Evolutionary conservation across 2,329 filamentous ascomycete genomes (phyloP).

Genomic region (Penicillium sp.): DNA sequence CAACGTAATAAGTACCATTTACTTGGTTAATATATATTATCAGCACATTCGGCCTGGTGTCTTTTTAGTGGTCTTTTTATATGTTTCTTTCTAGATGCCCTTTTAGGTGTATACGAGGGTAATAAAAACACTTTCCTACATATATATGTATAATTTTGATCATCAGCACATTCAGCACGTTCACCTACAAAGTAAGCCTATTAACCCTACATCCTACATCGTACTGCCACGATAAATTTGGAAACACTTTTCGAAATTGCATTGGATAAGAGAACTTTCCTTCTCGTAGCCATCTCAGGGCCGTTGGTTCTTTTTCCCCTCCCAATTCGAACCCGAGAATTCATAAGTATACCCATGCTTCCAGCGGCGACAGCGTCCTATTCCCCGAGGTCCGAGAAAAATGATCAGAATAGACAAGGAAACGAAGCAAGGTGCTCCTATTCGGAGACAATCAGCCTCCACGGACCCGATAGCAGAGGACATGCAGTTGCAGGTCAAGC

Average conservation of each 20-base stretch:
- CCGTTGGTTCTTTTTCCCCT: conserved; percentile 16
- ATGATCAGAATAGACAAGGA: conserved; percentile 26
- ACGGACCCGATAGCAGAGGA: conserved; percentile 37
- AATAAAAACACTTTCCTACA: too few relatives aligned
- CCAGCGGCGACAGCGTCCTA: conserved; percentile 36
- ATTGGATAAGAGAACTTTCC: conserved; percentile 32
- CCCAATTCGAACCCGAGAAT: conserved; percentile 15
- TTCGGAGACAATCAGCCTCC: conserved; percentile 31
- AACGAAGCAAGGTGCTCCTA: conserved; percentile 30
- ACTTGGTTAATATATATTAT: neutral
- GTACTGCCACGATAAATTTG: neutral
- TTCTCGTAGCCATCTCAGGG: conserved; percentile 30
- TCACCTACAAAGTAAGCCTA: too few relatives aligned
- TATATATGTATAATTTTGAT: neutral
- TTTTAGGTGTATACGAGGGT: too few relatives aligned
- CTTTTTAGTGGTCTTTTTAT: too few relatives aligned
- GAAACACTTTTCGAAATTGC: conserved; percentile 23
- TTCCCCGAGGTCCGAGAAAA: conserved; percentile 39
- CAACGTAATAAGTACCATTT: neutral
- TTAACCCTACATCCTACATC: neutral
- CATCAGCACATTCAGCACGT: too few relatives aligned
- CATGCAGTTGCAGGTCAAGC: conserved; percentile 38
- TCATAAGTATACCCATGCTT: conserved; percentile 31
- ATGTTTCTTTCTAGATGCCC: too few relatives aligned
- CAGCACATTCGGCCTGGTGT: too few relatives aligned